phyloP scores from a whole-genome alignment of 352 stramenopile genomes.

The Phytopythium litorale region DNA sequence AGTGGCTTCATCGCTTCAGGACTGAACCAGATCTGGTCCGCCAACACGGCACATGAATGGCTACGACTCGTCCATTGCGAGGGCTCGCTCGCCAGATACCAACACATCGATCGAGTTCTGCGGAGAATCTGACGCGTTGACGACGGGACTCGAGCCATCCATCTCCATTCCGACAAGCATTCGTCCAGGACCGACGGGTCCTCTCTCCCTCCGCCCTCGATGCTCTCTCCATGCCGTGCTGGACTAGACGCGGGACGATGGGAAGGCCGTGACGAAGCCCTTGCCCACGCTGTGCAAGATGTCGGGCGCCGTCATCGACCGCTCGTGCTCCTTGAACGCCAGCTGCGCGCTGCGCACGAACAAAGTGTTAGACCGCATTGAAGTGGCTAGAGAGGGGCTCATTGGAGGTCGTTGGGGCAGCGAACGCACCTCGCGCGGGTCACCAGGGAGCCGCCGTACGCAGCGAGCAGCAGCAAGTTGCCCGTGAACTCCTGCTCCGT shows the following conservation, averaged over 20 bases:
- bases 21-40: background rate
- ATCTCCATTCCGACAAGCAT: no score
- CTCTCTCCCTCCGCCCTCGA: background rate
- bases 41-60: no score
- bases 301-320: constrained; percentile 85
- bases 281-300: constrained; percentile 65
- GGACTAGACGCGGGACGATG: constrained; percentile 19
- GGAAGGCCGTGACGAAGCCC: constrained; percentile 49
- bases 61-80: no score
- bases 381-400: background rate
- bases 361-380: background rate
- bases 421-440: constrained; percentile 58
- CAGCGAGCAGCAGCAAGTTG: constrained; percentile 65
- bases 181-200: background rate
- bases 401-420: background rate
- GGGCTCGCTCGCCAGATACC: no score
- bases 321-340: constrained; percentile 66
- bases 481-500: constrained; percentile 22
- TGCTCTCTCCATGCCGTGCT: background rate
- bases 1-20: constrained; percentile 1
- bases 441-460: constrained; percentile 74
- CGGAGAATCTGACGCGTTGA: no score
- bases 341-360: constrained; percentile 26
- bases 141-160: no score
- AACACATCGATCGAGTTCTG: no score